phyloP scores from a whole-genome alignment of 1,139 yeast genomes.

The Zhuliangozyma parablackwelliae region DNA sequence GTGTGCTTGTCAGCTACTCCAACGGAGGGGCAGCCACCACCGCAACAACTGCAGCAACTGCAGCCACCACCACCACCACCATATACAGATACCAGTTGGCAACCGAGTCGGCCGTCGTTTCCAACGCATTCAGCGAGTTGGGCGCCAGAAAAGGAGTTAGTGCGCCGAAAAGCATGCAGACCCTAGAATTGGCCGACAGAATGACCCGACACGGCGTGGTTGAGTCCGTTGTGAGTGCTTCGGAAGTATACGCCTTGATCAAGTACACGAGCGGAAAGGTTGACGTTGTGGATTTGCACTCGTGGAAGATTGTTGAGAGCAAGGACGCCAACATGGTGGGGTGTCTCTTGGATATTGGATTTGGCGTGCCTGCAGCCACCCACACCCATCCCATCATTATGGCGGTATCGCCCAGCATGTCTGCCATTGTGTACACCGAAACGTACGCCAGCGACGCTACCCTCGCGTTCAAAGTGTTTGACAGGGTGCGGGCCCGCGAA shows the following conservation, averaged over 20 bases:
- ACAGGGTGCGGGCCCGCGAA: conserved; percentile 16
- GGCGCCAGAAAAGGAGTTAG: conserved; percentile 23
- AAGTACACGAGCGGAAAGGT: conserved; percentile 39
- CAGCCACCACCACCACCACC: conserved; percentile 20
- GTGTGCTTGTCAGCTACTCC: conserved; percentile 33
- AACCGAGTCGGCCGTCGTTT: conserved; percentile 21
- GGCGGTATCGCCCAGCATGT: conserved; percentile 55
- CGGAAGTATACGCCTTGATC: conserved; percentile 22
- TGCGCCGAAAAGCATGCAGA: conserved; percentile 7
- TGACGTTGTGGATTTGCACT: conserved; percentile 36
- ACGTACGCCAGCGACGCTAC: conserved; percentile 14
- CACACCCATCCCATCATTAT: conserved; percentile 30
- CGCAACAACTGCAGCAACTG: conserved; percentile 5
- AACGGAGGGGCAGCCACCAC: conserved; percentile 16
- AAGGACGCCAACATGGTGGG: too few species aligned
- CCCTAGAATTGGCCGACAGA: conserved; percentile 21
- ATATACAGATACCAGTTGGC: conserved; percentile 35
- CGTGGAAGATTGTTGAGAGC: conserved; percentile 27
- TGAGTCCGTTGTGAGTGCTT: conserved; percentile 16
- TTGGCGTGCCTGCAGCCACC: conserved; percentile 32
- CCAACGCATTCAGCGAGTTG: conserved; percentile 29
- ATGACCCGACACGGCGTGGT: conserved; percentile 18
- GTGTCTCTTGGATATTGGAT: conserved; percentile 54
- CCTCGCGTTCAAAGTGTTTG: conserved; percentile 28
- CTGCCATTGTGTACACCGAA: conserved; percentile 42